Conservation (phyloP, 306 rosid species). For the Hippophae tibetana region DNA sequence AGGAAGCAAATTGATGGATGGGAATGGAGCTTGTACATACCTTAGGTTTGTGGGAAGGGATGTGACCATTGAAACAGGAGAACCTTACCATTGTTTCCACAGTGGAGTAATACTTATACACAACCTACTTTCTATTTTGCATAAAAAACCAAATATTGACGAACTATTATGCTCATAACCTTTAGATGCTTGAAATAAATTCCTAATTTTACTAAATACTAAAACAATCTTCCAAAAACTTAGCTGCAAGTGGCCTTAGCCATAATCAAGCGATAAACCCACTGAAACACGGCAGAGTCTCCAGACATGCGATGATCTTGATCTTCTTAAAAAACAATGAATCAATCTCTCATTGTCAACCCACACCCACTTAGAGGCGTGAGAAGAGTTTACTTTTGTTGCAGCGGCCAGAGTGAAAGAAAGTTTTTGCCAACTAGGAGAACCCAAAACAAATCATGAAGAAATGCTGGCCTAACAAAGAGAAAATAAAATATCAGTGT, state of each 20-base stretch:
- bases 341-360: conserved; percentile 58
- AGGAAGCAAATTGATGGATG: conserved; percentile 2
- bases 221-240: conserved; percentile 32
- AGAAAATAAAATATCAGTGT: conserved; percentile 7
- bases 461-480: conserved; percentile 49
- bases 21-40: conserved; percentile 32
- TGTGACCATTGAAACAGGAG: conserved; percentile 61
- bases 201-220: conserved; percentile 10
- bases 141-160: conserved; percentile 22
- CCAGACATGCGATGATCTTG: conserved; percentile 80
- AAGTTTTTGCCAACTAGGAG: conserved; percentile 40
- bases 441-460: conserved; percentile 36
- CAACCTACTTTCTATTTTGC: conserved; percentile 16
- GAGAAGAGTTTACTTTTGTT: conserved; percentile 49
- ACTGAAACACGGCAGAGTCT: conserved; percentile 88
- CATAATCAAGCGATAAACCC: conserved; percentile 89
- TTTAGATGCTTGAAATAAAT: conserved; percentile 35
- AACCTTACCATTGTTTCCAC: conserved; percentile 52
- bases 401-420: conserved; percentile 97
- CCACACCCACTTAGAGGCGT: conserved; percentile 98
- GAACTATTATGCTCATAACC: conserved; percentile 25
- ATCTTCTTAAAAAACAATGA: conserved; percentile 49
- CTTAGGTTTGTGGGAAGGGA: conserved; percentile 52
- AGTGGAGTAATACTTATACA: conserved; percentile 37
- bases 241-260: conserved; percentile 49